Base-by-base conservation (phyloP, 1,284 basidiomycete genomes). In the Ganoderma boninense region DNA sequence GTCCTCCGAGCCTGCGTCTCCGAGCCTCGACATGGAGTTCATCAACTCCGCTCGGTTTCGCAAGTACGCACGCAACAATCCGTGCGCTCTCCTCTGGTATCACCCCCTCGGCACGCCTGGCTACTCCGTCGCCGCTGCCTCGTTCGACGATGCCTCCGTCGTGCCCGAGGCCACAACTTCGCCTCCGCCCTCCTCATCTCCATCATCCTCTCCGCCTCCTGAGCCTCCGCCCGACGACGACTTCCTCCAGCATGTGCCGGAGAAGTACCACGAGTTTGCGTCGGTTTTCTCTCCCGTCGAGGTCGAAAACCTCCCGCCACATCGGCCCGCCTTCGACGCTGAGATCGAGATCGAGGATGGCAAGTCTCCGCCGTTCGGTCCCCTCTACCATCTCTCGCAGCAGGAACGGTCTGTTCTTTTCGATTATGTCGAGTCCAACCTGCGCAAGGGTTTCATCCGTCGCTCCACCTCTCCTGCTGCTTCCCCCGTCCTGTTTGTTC, bases 401-500 rank as follows among this genome's bases (percentile, higher is more conserved):
- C 46, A 54, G 0, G 78, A 81, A 64, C 73, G 75, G 13, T 23
- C 67, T 14, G 67, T 71, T 0, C 71, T 85, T 0, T 69, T 69
- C n/a, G 77, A 80, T 14, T 84, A 81, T 67, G 42, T 85, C 44
- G 75, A 82, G 18, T 77, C 80, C 20, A 81, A 84, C 63, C 79
- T 86, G 52, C 62, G 68, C 23, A 77, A 78, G 60, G 79, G 81
- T 26, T 79, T 78, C 54, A 84, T 84, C 66, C 74, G 78, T 0
- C 71, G 69, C n/a, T 84, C 82, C 0, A 80, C 76, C 2, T 83
- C 82, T 1, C 75, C 81, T 8, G 78, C 78, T 13, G 81, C 75
- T 0, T 71, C 84, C 0, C 84, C 85, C 0, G 75, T 87, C 40
- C 78, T 88, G 0, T 87, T 87, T 69, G 79, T 84, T 29, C 77